These are phyloP conservation scores for Phlyctochytrium arcticum DNA, from an alignment of 192 early-diverging fungal species.

Conservation along the genomic window DNA sequence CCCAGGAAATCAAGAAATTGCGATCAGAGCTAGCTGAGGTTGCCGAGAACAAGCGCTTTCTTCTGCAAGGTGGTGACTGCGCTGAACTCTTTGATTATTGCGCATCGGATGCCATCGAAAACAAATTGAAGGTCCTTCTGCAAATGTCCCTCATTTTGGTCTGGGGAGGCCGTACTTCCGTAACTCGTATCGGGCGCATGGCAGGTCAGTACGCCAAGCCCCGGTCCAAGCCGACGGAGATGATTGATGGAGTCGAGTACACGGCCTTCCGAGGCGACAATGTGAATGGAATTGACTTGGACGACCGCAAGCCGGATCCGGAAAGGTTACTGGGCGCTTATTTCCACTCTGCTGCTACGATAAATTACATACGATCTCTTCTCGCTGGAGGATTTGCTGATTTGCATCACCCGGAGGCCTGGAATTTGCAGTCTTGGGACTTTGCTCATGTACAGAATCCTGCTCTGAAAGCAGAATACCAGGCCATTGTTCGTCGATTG, in stretches of 20 bases:
- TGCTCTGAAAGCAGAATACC: slow-evolving; percentile 79
- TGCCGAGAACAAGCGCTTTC: slow-evolving; percentile 84
- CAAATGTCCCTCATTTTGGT: slow-evolving; percentile 96
- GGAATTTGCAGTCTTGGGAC: slow-evolving; percentile 72
- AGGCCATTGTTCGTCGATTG: slow-evolving; percentile 82
- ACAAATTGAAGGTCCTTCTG: slow-evolving; percentile 92
- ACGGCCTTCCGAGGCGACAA: slow-evolving; percentile 94
- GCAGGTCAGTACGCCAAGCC: slow-evolving; percentile 99
- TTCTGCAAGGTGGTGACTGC: slow-evolving; percentile 98
- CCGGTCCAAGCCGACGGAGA: slow-evolving; percentile 86
- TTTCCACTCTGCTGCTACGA: slow-evolving; percentile 94
- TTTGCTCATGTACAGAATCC: slow-evolving; percentile 82
- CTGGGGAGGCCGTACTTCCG: slow-evolving; percentile 89
- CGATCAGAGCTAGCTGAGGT: slow-evolving; percentile 81
- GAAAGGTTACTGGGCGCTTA: slow-evolving; percentile 88
- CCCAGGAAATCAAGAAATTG: slow-evolving; percentile 80
- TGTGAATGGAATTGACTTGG: slow-evolving; percentile 90
- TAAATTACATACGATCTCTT: slow-evolving; percentile 91
- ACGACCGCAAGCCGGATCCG: slow-evolving; percentile 85
- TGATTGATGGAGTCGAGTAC: slow-evolving; percentile 76
- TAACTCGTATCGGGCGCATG: slow-evolving; percentile 97
- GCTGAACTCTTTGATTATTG: slow-evolving; percentile 99
- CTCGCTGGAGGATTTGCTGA: slow-evolving; percentile 84
- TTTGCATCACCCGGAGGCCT: slow-evolving; percentile 76
- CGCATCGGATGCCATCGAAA: slow-evolving; percentile 84